phyloP scores from a whole-genome alignment of 2,329 filamentous ascomycete species.

The Fusarium nodosum region DNA sequence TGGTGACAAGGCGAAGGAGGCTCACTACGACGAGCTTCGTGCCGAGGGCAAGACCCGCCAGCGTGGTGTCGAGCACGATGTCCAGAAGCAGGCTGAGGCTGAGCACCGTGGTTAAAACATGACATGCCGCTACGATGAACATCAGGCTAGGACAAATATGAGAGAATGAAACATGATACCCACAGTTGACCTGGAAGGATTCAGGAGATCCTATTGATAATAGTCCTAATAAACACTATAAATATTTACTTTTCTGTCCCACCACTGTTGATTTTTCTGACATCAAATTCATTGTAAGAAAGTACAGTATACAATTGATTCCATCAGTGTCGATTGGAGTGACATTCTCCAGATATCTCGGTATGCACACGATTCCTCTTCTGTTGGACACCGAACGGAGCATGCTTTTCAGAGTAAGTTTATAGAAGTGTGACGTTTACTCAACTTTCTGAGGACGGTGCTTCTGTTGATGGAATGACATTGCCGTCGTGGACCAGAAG shows the following conservation, averaged over 20 bases:
- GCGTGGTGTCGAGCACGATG: conserved; percentile 84
- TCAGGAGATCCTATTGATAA: conserved; percentile 15
- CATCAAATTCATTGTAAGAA: neutral
- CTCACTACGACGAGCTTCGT: conserved; percentile 76
- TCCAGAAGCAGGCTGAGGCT: conserved; percentile 77
- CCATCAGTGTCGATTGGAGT: neutral
- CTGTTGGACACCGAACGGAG: neutral
- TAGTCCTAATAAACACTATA: conserved; percentile 31
- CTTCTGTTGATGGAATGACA: neutral
- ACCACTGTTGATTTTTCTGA: neutral
- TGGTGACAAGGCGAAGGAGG: conserved; percentile 76
- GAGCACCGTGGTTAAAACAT: conserved; percentile 42
- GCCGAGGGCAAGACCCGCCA: conserved; percentile 87
- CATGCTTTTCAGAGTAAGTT: neutral
- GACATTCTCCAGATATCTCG: too few species aligned
- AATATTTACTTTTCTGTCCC: neutral
- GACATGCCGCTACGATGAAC: conserved; percentile 1
- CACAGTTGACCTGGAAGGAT: conserved; percentile 29
- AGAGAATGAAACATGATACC: conserved; percentile 43
- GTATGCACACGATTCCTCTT: too few species aligned
- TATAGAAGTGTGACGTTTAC: neutral
- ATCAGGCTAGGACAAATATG: conserved; percentile 2
- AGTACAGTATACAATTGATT: neutral
- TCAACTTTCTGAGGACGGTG: neutral
- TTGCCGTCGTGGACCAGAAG: neutral